phyloP scores from a whole-genome alignment of 495 filamentous ascomycete genomes.

The Neurospora africana region DNA sequence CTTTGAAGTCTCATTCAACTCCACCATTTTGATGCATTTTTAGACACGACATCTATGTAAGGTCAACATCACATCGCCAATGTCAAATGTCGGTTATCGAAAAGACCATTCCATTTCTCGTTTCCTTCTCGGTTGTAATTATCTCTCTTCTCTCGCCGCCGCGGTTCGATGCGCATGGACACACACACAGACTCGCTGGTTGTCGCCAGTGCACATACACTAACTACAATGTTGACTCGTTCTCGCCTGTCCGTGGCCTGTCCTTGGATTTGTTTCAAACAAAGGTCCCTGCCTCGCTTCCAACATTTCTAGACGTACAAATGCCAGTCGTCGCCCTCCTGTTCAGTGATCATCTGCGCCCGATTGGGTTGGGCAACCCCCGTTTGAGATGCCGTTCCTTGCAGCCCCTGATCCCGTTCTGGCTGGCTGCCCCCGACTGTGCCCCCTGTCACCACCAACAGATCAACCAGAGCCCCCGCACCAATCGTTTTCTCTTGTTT shows the following conservation, averaged over 20 bases:
- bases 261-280: neutral
- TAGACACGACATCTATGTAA: neutral
- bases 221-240: neutral
- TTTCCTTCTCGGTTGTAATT: neutral
- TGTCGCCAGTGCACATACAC: conserved; percentile 7
- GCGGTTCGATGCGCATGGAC: neutral
- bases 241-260: neutral
- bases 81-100: no score
- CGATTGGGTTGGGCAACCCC: neutral
- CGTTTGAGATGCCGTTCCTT: neutral
- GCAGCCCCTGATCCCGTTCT: neutral
- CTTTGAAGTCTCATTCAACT: neutral
- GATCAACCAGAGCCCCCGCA: neutral
- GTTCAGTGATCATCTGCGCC: neutral
- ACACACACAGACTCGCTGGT: neutral
- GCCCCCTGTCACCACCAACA: neutral
- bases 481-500: neutral
- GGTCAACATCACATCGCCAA: neutral
- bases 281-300: neutral
- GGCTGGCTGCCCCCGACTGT: neutral
- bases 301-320: neutral
- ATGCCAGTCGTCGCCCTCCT: neutral
- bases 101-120: no score
- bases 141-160: neutral
- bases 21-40: neutral